Evolutionary conservation across 192 early-diverging fungal genomes (phyloP).

Genomic region (Coemansia aciculifera): DNA sequence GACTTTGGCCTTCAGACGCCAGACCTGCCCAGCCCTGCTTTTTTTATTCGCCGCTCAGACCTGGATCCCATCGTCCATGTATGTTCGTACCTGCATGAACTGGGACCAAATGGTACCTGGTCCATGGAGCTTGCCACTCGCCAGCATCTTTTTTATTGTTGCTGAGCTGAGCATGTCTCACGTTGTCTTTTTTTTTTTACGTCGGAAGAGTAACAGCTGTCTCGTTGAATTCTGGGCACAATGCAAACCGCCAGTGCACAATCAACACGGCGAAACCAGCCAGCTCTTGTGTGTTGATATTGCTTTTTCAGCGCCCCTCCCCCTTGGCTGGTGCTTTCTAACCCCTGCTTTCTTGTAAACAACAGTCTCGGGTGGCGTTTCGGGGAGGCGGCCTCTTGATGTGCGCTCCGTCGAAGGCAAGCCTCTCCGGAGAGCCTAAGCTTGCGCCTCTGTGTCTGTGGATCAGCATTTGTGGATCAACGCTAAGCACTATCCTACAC

Average conservation of each 20-base stretch:
- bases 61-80: background rate
- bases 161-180: background rate
- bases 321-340: background rate
- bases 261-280: background rate
- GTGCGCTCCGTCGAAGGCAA: background rate
- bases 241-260: background rate
- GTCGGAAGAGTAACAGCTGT: background rate
- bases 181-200: background rate
- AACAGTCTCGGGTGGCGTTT: background rate
- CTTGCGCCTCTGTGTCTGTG: background rate
- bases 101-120: background rate
- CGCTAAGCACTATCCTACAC: background rate
- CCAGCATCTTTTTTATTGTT: background rate
- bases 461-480: background rate
- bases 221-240: background rate
- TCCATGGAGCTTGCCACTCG: background rate
- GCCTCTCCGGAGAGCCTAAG: background rate
- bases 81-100: background rate
- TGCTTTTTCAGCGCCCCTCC: constrained; percentile 4
- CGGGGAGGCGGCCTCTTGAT: constrained; percentile 5
- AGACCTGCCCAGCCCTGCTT: background rate
- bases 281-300: background rate
- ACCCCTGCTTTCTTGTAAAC: background rate
- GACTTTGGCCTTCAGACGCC: background rate
- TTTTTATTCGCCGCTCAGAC: background rate